phyloP scores from a whole-genome alignment of 169 alveolate genomes.

The Cyclospora cayetanensis region DNA sequence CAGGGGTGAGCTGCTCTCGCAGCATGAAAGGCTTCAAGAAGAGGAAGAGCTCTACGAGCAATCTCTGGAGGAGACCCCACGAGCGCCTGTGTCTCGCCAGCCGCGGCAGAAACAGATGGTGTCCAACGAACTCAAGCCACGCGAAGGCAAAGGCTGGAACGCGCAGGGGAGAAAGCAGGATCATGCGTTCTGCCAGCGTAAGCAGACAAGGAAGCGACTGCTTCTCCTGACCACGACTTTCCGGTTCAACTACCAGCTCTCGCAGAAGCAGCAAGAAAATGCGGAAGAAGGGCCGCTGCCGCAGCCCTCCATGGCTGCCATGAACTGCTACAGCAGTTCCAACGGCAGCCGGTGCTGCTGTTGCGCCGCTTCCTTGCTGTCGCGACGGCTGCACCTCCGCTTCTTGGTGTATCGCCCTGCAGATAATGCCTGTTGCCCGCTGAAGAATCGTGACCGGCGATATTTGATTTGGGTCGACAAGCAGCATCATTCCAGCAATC shows the following conservation, averaged over 20 bases:
- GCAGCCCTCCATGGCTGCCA: constrained; percentile 60
- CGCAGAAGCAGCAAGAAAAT: constrained; percentile 79
- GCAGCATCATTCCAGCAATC: constrained; percentile 86
- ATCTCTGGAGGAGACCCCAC: constrained; percentile 89
- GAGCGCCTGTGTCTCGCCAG: constrained; percentile 77
- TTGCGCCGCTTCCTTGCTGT: no score
- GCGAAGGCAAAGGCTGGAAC: constrained; percentile 97
- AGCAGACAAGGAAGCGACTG: constrained; percentile 50
- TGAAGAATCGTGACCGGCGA: constrained; percentile 89
- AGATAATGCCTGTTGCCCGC: constrained; percentile 80
- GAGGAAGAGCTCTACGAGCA: constrained; percentile 88
- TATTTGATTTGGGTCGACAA: constrained; percentile 87
- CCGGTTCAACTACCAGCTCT: constrained; percentile 58
- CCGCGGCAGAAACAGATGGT: constrained; percentile 90
- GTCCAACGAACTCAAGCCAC: constrained; percentile 96
- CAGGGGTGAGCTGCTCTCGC: constrained; percentile 22
- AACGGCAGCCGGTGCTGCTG: neutral
- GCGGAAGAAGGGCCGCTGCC: constrained; percentile 80
- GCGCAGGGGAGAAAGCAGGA: constrained; percentile 86
- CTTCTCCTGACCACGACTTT: neutral
- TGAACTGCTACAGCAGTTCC: neutral
- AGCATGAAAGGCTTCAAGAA: constrained; percentile 40
- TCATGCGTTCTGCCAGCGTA: constrained; percentile 78
- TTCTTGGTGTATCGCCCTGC: constrained; percentile 82
- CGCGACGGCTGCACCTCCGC: constrained; percentile 37